Evolutionary conservation across 2,329 filamentous ascomycete genomes (phyloP).

Genomic region (Pseudocercospora musae): DNA sequence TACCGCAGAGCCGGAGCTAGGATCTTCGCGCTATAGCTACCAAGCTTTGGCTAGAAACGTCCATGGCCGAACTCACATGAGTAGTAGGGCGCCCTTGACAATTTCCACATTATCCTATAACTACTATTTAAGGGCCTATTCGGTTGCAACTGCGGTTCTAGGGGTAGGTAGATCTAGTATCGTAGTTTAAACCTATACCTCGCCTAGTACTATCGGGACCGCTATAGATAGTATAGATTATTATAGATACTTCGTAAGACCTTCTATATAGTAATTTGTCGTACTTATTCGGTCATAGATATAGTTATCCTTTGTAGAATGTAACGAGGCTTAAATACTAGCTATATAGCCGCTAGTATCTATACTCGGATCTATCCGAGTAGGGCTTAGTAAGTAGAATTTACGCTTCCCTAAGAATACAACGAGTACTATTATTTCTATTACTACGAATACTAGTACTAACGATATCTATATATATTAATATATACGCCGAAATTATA

Average conservation of each 20-base stretch:
- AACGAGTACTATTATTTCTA: neutral
- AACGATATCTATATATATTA: neutral
- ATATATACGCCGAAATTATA: neutral
- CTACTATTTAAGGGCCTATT: neutral
- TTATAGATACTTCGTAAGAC: neutral
- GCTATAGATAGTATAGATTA: neutral
- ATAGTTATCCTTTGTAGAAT: neutral
- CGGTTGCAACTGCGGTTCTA: neutral
- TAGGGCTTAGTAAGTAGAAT: neutral
- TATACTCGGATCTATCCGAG: no score
- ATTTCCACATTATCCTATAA: conserved; percentile 1
- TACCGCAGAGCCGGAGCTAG: neutral
- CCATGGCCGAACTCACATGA: neutral
- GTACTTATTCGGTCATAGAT: neutral
- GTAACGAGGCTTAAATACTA: neutral
- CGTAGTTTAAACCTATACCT: neutral
- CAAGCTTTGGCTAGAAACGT: neutral
- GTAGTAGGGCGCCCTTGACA: neutral
- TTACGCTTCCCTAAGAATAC: neutral
- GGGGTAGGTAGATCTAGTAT: neutral
- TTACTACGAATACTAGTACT: neutral
- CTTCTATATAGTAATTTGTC: neutral
- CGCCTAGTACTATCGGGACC: neutral
- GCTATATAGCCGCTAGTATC: neutral
- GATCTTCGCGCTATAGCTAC: neutral